Conservation (phyloP, 2,329 filamentous ascomycete genomes). For the Lachnellula arida region DNA sequence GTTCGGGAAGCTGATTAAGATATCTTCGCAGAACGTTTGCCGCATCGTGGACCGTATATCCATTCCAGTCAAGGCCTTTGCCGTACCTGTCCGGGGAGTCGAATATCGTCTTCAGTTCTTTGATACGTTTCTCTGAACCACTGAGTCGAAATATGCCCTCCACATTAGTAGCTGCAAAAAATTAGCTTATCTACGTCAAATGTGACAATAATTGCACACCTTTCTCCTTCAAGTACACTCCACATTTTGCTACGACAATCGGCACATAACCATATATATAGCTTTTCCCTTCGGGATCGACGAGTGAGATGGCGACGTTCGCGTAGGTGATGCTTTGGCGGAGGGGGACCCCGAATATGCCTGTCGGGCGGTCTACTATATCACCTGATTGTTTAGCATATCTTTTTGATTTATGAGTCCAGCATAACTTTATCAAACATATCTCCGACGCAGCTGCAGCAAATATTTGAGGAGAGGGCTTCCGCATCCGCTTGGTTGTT, state of each 20-base stretch:
- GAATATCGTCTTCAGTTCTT: slow-evolving; percentile 87
- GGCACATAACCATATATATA: slow-evolving; percentile 99
- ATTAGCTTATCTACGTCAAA: slow-evolving; percentile 2
- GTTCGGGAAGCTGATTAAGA: slow-evolving; percentile 92
- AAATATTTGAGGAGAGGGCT: slow-evolving; percentile 1
- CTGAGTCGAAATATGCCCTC: slow-evolving; percentile 96
- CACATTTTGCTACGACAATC: slow-evolving; percentile 97
- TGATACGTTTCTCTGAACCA: slow-evolving; percentile 96
- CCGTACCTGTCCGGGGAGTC: slow-evolving; percentile 94
- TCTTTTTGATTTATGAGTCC: neutral
- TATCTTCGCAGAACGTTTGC: slow-evolving; percentile 94
- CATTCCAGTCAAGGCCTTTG: slow-evolving; percentile 94
- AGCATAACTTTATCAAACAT: neutral
- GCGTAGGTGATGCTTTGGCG: slow-evolving; percentile 95
- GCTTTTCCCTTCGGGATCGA: slow-evolving; percentile 86
- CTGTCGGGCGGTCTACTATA: slow-evolving; percentile 44
- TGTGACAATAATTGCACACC: slow-evolving; percentile 50
- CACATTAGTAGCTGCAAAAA: slow-evolving; percentile 71
- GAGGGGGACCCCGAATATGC: slow-evolving; percentile 92
- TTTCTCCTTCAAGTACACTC: slow-evolving; percentile 96
- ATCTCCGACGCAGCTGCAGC: neutral
- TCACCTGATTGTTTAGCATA: slow-evolving; percentile 17
- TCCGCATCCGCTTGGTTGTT: neutral
- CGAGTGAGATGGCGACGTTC: slow-evolving; percentile 94
- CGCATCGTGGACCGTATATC: slow-evolving; percentile 97